Conservation (phyloP, 2,329 filamentous ascomycete genomes). For the Neonectria ditissima region DNA sequence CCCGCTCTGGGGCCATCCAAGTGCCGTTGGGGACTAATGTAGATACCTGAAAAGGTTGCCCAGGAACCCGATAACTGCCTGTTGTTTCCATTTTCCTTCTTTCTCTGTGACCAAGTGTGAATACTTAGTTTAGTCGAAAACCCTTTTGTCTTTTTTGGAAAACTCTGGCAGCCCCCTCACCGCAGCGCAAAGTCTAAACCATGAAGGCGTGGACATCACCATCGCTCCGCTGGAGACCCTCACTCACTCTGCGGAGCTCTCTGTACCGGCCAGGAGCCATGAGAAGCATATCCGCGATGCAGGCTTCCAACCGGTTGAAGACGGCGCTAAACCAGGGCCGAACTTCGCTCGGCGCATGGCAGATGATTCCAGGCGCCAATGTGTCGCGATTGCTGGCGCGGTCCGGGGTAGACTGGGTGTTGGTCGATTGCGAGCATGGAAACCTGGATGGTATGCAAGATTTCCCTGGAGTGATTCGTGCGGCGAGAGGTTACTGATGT, state of each 20-base stretch:
- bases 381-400: conserved; percentile 70
- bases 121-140: background rate
- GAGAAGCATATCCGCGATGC: conserved; percentile 50
- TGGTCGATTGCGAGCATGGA: conserved; percentile 68
- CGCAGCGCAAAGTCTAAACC: conserved; percentile 1
- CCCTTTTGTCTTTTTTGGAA: conserved; percentile 7
- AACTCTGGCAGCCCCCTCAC: conserved; percentile 3
- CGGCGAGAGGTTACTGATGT: conserved; percentile 8
- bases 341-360: conserved; percentile 69
- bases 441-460: conserved; percentile 58
- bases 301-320: conserved; percentile 61
- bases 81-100: background rate
- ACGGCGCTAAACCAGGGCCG: conserved; percentile 61
- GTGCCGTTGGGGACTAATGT: conserved; percentile 1
- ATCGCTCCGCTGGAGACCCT: conserved; percentile 32
- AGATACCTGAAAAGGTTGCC: conserved; percentile 4
- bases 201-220: conserved; percentile 36
- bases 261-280: conserved; percentile 19
- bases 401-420: conserved; percentile 73
- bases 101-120: conserved; percentile 1
- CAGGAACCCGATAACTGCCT: background rate
- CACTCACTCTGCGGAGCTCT: conserved; percentile 24
- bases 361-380: conserved; percentile 72
- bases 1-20: conserved; percentile 16
- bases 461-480: background rate